phyloP scores from a whole-genome alignment of 1,284 basidiomycete species.

The Moesziomyces globuligerus region DNA sequence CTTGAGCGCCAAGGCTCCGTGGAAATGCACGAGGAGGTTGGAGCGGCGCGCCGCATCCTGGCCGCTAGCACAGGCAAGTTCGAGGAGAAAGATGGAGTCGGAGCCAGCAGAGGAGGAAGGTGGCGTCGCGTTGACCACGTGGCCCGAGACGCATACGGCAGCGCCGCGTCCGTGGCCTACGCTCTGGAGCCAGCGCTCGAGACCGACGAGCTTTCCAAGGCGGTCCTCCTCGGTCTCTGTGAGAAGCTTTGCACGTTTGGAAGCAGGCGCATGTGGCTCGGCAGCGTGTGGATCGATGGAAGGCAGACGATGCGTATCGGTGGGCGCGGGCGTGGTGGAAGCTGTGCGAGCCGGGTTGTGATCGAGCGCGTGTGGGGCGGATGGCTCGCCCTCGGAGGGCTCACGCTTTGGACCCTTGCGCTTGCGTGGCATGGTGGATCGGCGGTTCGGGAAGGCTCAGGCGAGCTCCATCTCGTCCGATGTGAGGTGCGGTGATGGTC shows the following conservation, averaged over 20 bases:
- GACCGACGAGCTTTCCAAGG: slow-evolving; percentile 28
- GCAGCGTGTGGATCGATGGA: background rate
- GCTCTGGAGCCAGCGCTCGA: slow-evolving; percentile 31
- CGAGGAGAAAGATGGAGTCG: background rate
- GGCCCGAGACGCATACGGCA: slow-evolving; percentile 33
- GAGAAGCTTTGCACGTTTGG: slow-evolving; percentile 19
- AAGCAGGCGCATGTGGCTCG: background rate
- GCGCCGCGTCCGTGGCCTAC: slow-evolving; percentile 43
- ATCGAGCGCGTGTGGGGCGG: slow-evolving; percentile 1
- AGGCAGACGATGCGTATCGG: background rate
- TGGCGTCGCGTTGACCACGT: slow-evolving; percentile 3
- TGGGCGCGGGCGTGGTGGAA: background rate
- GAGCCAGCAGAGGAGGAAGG: background rate
- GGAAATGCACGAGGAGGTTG: slow-evolving; percentile 7
- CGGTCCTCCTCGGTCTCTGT: slow-evolving; percentile 34
- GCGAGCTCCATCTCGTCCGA: no score
- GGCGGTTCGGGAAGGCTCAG: background rate
- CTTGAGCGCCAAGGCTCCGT: slow-evolving; percentile 10
- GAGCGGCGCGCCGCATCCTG: slow-evolving; percentile 6
- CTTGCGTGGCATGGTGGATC: slow-evolving; percentile 33
- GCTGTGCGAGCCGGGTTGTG: background rate
- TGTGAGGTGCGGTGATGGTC: no score
- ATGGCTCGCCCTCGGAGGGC: slow-evolving; percentile 17
- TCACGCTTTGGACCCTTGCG: slow-evolving; percentile 40
- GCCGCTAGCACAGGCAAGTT: slow-evolving; percentile 16